These are phyloP conservation scores for Erysiphe pulchra DNA, from an alignment of 2,329 filamentous ascomycete genomes.

Conservation along the genomic window DNA sequence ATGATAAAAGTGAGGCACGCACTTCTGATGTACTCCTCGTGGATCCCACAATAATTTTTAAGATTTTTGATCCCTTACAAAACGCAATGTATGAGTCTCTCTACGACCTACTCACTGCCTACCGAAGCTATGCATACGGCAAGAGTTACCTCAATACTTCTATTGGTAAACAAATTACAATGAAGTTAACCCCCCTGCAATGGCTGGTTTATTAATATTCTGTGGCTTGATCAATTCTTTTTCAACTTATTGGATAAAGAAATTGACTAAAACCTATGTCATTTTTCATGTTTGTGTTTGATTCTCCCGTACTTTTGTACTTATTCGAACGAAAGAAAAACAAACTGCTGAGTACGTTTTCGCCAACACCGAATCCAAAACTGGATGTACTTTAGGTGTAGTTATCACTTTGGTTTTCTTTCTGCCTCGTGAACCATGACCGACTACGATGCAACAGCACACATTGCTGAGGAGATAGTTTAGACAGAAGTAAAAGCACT, in stretches of 20 bases:
- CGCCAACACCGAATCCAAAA: constrained; percentile 23
- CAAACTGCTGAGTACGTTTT: constrained; percentile 27
- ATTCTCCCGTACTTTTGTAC: constrained; percentile 23
- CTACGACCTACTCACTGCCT: too few relatives aligned
- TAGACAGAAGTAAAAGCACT: constrained; percentile 24
- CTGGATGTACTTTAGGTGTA: constrained; percentile 28
- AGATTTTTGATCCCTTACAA: too few relatives aligned
- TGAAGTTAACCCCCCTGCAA: constrained; percentile 21
- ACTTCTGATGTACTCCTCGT: too few relatives aligned
- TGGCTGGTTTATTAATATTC: constrained; percentile 25
- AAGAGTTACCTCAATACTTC: too few relatives aligned
- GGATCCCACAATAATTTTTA: too few relatives aligned
- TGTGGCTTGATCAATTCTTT: constrained; percentile 27
- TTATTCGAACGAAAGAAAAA: constrained; percentile 24
- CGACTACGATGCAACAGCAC: constrained; percentile 22
- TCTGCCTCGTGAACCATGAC: constrained; percentile 35
- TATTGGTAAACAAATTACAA: too few relatives aligned
- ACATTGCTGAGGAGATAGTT: constrained; percentile 26
- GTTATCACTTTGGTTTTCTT: constrained; percentile 33
- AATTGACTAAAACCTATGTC: constrained; percentile 29
- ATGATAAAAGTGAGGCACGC: too few relatives aligned
- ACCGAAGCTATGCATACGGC: too few relatives aligned
- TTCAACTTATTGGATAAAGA: constrained; percentile 30
- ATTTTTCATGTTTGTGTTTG: constrained; percentile 28
- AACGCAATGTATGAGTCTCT: too few relatives aligned